Conservation (phyloP, 768 basidiomycete species). For the Mycena kentingensis region DNA sequence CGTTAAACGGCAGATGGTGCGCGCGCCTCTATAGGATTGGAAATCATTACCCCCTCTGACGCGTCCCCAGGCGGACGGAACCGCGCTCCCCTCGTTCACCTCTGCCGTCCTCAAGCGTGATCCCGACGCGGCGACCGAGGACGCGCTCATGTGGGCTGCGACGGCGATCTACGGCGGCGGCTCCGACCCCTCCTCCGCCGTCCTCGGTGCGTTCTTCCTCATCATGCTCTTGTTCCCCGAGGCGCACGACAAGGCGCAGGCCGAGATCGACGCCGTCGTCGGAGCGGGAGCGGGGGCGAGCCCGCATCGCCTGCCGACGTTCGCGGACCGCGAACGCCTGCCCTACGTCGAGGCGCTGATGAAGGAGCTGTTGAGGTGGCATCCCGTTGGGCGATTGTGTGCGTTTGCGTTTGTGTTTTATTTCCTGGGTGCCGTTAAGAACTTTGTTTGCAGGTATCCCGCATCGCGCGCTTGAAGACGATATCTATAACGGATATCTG, state of each 20-base stretch:
- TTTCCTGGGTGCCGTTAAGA: neutral
- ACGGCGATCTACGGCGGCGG: slow-evolving; percentile 30
- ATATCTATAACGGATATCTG: slow-evolving; percentile 27
- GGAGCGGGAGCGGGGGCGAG: too few species aligned
- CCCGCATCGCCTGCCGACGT: slow-evolving; percentile 32
- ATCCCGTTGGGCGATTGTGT: slow-evolving; percentile 32
- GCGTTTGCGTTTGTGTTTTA: slow-evolving; percentile 7
- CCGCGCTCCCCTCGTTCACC: slow-evolving; percentile 40
- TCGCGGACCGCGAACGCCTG: slow-evolving; percentile 30
- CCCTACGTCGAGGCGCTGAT: slow-evolving; percentile 34
- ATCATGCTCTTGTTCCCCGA: slow-evolving; percentile 35
- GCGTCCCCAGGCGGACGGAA: slow-evolving; percentile 37
- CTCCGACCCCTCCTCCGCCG: slow-evolving; percentile 35
- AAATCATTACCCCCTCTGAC: neutral
- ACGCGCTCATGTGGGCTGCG: slow-evolving; percentile 43
- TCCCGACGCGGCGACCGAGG: slow-evolving; percentile 37
- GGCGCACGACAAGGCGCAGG: slow-evolving; percentile 33
- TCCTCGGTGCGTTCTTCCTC: slow-evolving; percentile 33
- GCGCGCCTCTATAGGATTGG: neutral
- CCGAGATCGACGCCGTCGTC: slow-evolving; percentile 35
- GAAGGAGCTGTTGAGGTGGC: slow-evolving; percentile 35
- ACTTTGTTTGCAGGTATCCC: slow-evolving; percentile 10
- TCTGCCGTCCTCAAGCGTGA: slow-evolving; percentile 40
- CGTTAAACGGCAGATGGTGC: slow-evolving; percentile 39
- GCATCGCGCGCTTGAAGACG: slow-evolving; percentile 18